Evolutionary conservation across 2,329 filamentous ascomycete genomes (phyloP), one percentile per base, ranked within the genome.

Genomic region (Anthostomella pinea): DNA sequence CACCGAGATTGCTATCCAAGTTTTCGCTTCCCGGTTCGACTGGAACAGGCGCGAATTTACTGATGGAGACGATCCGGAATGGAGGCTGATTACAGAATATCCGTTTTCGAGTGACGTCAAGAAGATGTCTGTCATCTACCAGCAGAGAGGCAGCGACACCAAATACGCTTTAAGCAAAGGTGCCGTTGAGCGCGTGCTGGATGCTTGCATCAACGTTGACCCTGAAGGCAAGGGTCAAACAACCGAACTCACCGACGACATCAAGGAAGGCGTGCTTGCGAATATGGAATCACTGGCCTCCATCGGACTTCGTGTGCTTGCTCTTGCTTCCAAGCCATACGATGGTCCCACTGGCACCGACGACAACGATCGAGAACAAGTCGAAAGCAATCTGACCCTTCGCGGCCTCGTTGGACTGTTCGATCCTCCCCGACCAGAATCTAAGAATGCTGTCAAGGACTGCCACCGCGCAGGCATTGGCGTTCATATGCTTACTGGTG

Each of bases 41-140:
- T 77, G 73, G 68, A 79, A 79, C 43, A 68, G 76, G 24, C 65
- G 71, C 13, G 62, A 64, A 11, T 70, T 77, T 50, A 69, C 67
- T 1, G 64, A 68, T 19, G 75, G 72, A 5, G 63, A 73, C 1
- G 60, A 63, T 9, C 63, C 70, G 1, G 59, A 67, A 25, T 81
- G 73, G 74, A 65, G 64, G 26, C 69, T 81, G 46, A 62, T 83
- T 28, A 74, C 77, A 2, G 83, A 87, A 54, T 80, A 83, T 33
- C 81, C 81, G 0, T 87, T 87, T 53, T 82, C 85, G 51, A 85
- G 80, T 1, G 78, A 80, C 43, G 75, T 85, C 47, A 87, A 87
- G 66, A 79, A 80, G 43, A 87, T 87, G 83, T 84, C 81, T 1
- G 81, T 85, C 26, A 73, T 85, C 36, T 82, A 81, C 59, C 60